phyloP scores from a whole-genome alignment of 306 rosid species.

The Castanospermum australe region DNA sequence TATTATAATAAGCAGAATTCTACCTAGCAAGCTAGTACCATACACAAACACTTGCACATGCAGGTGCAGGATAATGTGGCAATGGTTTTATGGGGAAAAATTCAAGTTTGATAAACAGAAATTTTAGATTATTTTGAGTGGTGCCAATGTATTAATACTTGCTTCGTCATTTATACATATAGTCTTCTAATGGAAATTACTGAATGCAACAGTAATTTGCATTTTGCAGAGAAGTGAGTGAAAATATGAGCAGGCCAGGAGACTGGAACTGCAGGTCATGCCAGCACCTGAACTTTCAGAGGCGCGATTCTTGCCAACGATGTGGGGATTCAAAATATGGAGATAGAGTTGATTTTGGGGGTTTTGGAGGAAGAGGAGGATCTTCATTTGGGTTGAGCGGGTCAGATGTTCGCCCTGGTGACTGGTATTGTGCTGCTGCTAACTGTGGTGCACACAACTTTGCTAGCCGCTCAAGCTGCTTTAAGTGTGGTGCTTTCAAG shows the following conservation, averaged over 20 bases:
- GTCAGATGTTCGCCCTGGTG: slow-evolving; percentile 90
- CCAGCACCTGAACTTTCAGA: slow-evolving; percentile 94
- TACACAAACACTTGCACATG: background rate
- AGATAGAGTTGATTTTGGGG: slow-evolving; percentile 53
- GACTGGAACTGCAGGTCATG: slow-evolving; percentile 99
- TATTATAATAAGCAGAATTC: slow-evolving; percentile 13
- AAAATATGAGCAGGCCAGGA: slow-evolving; percentile 88
- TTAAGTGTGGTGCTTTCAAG: slow-evolving; percentile 93
- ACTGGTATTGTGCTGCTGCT: slow-evolving; percentile 80
- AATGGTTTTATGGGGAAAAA: background rate
- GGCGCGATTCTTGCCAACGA: slow-evolving; percentile 93
- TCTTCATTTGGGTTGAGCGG: slow-evolving; percentile 72
- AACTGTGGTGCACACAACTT: slow-evolving; percentile 92
- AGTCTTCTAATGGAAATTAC: background rate
- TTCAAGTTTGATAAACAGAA: background rate
- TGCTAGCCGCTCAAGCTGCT: slow-evolving; percentile 95
- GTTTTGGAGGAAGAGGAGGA: slow-evolving; percentile 62
- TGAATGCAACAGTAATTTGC: slow-evolving; percentile 29
- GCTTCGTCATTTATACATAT: background rate
- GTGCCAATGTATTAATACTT: background rate
- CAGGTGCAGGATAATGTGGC: background rate
- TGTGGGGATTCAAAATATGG: slow-evolving; percentile 76
- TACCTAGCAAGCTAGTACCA: slow-evolving; percentile 26
- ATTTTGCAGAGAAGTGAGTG: slow-evolving; percentile 20
- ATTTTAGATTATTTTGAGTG: background rate